Evolutionary conservation across 2,329 filamentous ascomycete species (phyloP).

Genomic region (Periglandula ipomoeae): DNA sequence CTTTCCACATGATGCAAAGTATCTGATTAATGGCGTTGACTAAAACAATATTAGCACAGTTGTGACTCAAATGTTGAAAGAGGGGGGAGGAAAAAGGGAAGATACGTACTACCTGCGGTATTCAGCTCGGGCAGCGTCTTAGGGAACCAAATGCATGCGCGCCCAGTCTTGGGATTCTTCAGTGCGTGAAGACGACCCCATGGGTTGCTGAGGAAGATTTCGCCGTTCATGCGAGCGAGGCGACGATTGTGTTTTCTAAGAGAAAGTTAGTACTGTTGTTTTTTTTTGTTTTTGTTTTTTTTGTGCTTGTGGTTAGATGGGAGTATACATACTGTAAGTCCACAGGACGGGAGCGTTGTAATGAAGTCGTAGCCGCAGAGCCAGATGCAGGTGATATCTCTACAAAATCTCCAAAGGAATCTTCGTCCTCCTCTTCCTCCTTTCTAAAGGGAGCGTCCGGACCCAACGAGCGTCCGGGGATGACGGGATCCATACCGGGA

Average conservation of each 20-base stretch:
- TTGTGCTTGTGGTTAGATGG: neutral
- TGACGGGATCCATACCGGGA: neutral
- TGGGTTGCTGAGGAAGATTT: neutral
- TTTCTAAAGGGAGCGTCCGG: neutral
- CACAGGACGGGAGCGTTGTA: neutral
- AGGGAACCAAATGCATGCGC: neutral
- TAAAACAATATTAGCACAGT: neutral
- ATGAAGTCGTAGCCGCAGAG: neutral
- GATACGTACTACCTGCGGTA: neutral
- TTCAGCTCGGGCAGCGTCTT: neutral
- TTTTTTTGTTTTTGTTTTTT: neutral
- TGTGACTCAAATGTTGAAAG: neutral
- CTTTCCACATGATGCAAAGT: neutral
- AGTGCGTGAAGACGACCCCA: neutral
- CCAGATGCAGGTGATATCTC: neutral
- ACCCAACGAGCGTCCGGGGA: neutral
- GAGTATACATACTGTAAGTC: neutral
- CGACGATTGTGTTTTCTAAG: neutral
- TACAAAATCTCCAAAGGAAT: neutral
- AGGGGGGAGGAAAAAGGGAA: neutral
- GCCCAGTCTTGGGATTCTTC: neutral
- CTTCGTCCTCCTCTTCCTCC: neutral
- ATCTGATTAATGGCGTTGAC: neutral
- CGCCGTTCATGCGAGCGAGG: neutral
- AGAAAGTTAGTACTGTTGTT: neutral